Evolutionary conservation across 257 asterid species (phyloP), one percentile per base, ranked within the genome.

Genomic region (Craterostigma plantagineum): DNA sequence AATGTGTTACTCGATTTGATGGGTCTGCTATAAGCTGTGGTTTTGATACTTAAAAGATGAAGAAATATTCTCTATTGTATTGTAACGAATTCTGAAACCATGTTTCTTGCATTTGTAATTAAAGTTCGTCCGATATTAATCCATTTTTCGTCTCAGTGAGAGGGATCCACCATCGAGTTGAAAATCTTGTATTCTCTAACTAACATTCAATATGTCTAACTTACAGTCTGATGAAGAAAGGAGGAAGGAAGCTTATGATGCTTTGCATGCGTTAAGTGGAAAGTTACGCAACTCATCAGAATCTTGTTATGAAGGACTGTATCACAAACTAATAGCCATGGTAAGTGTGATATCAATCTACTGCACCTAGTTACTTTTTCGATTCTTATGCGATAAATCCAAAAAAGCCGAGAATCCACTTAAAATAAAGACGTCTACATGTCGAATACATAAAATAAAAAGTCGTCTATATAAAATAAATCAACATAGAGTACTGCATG

Each of bases 211-310:
- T 7, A 51, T 36, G 14, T 51, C 41, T 61, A 33, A 47, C 35
- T 5, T 68, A 40, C 76, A 87, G 95, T 77, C 95, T 34, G 51
- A 64, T 36, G 94, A 90, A 62, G 99, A 79, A 59, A 80, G 81
- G 49, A 67, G 99, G 69, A 90, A 90, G 65, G 78, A 71, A 51
- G 92, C 99, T 45, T 79, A 83, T 60, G 87, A 83, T 54, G 68
- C 69, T 50, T 71, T 90, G 50, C 53, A 64, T 47, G 79, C 67
- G 58, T 50, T 75, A 59, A 76, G 82, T 64, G 60, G 76, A 41
- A 67, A 54, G 61, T 65, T 83, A 82, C 73, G 72, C 39, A 60
- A 57, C 61, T 63, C 83, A 34, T 63, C 78, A 9, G 62, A 62
- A 38, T 55, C 73, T 45, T 56, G 67, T 38, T 51, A 42, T 55